Base-by-base conservation (phyloP, 164 flowering plant species). In the Annona squamosa region DNA sequence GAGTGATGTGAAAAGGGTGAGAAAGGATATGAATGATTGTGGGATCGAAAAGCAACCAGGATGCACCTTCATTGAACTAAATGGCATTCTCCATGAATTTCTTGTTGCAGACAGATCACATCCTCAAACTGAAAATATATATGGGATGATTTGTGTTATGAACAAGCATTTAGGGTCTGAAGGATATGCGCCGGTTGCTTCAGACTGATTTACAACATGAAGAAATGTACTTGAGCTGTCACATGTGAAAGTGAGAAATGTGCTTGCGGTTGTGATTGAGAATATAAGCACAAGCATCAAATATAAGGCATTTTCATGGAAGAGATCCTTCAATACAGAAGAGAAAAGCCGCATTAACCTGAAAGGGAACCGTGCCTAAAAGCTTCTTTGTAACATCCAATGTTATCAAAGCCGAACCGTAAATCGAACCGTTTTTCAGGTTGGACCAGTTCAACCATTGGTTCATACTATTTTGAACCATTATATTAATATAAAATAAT, bases 41-140 rank as follows among this genome's bases (percentile, higher is more conserved):
- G 71, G 76, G 62, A 74, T 82, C 26, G 68, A 67, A 26, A 82
- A 80, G 73, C 78, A 70, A 67, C 78, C 85, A 9, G 85, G 77
- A 9, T 82, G 83, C 64, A 74, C 79, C 46, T 78, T 74, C 64
- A 56, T 80, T 63, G 85, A 82, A 76, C 64, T 82, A 61, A 72
- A 80, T 78, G 83, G 85, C 19, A 12, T 57, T 47, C 71, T 82
- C 74, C 81, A 80, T 72, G 83, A 80, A 52, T 80, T 82, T 47
- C 72, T 75, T 43, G 81, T 80, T 62, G 68, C 72, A 0, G 81
- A 82, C 79, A 13, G 17, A 42, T 78, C 78, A 7, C 79, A 80
- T 71, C 76, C 79, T 57, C 70, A 72, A 46, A 72, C 19, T 41
- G 72, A 76, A 65, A 44, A 2, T 3, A 74, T 80, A 46, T 76